Base-by-base conservation (phyloP, 2,329 filamentous ascomycete species). In the Xylaria sp. region DNA sequence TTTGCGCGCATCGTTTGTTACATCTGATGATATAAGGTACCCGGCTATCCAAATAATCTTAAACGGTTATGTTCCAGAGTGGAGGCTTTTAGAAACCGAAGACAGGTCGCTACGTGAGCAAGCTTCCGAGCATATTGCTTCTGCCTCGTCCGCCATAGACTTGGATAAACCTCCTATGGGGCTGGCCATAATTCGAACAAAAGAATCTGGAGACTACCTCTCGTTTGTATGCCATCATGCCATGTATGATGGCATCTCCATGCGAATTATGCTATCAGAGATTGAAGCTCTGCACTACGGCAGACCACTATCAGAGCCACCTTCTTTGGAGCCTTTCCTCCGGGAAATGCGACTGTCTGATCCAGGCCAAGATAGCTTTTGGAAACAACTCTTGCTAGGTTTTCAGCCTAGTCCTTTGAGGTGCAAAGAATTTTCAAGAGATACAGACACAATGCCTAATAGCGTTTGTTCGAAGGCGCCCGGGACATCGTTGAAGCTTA, bases 201-300 rank as follows among this genome's bases (percentile, higher is more conserved):
- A 68, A 17, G 63, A 72, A 10, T 73, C 78, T 1, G 73, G 74
- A 6, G 76, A 66, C 0, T 84, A 84, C 51, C 74, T 85, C 1
- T 90, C 82, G 0, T 85, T 85, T 58, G 78, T 83, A 44, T 89
- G 83, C 73, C 94, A 97, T 74, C 94, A 97, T 80, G 92, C 93
- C 1, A 82, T 97, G 0, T 97, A 97, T 74, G 94, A 97, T 79
- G 94, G 92, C 0, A 89, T 91, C 42, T 93, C 93, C 0, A 91
- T 97, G 75, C 82, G 85, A 0, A 83, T 85, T 9, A 82, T 97
- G 0, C 85, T 95, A 28, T 79, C 86, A 0, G 94, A 97, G 74
- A 82, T 97, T 1, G 89, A 96, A 74, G 77, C 82, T 1, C 70
- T 87, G 3, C 88, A 90, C 40, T 69, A 78, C 0, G 85, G 83